These are phyloP conservation scores for Ganoderma multipileum DNA, from an alignment of 1,284 basidiomycete species.

Conservation along the genomic window DNA sequence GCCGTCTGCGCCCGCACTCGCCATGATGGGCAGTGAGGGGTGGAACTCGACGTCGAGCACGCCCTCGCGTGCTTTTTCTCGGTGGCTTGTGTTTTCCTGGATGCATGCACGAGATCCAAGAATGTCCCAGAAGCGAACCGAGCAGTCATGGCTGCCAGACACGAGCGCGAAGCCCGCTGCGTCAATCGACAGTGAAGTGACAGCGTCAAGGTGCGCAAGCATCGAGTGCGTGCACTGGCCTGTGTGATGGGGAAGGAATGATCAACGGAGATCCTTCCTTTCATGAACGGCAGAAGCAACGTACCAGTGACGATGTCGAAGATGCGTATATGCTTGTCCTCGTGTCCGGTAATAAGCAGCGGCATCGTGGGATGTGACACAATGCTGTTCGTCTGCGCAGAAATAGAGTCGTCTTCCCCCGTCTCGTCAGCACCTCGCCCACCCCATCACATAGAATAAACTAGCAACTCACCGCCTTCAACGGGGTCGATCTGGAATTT, in stretches of 20 bases:
- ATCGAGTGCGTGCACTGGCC: slow-evolving; percentile 90
- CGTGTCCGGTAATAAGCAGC: slow-evolving; percentile 88
- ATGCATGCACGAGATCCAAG: slow-evolving; percentile 82
- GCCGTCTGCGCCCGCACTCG: slow-evolving; percentile 94
- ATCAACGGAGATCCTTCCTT: neutral
- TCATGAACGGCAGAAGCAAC: slow-evolving; percentile 33
- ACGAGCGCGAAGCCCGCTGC: slow-evolving; percentile 87
- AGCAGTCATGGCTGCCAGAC: slow-evolving; percentile 93
- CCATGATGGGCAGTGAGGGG: slow-evolving; percentile 85
- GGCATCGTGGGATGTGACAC: slow-evolving; percentile 93
- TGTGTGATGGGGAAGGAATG: slow-evolving; percentile 36
- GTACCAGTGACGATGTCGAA: slow-evolving; percentile 86
- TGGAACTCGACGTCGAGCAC: slow-evolving; percentile 90
- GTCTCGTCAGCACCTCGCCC: slow-evolving; percentile 5
- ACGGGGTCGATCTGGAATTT: slow-evolving; percentile 73
- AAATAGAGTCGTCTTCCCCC: slow-evolving; percentile 66
- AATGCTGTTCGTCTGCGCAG: slow-evolving; percentile 89
- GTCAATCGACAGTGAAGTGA: slow-evolving; percentile 91
- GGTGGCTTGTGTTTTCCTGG: slow-evolving; percentile 90
- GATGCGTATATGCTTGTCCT: slow-evolving; percentile 92
- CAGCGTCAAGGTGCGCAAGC: slow-evolving; percentile 89
- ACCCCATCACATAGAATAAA: neutral
- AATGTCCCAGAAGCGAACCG: slow-evolving; percentile 94
- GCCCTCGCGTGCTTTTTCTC: slow-evolving; percentile 90
- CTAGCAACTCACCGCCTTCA: slow-evolving; percentile 56